These are phyloP conservation scores for Camellia granthamiana DNA, from an alignment of 148 eudicot species.

Conservation along the genomic window DNA sequence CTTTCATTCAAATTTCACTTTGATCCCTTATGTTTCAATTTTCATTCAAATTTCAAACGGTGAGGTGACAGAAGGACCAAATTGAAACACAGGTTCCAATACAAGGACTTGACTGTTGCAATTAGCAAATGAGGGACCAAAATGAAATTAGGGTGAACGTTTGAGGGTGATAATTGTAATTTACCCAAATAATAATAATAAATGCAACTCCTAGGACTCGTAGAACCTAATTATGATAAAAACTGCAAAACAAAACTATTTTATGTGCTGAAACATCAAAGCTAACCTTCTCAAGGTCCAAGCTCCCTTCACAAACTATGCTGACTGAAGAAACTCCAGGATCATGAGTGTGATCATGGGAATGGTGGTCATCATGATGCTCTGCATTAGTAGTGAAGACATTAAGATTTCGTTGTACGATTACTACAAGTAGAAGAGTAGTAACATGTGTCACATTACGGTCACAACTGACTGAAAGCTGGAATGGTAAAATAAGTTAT, in stretches of 20 bases:
- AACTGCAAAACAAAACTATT: background rate
- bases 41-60: too few relatives aligned
- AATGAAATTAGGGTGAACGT: too few relatives aligned
- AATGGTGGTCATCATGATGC: constrained; percentile 74
- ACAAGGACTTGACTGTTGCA: too few relatives aligned
- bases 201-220: background rate
- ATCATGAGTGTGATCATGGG: constrained; percentile 94
- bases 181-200: background rate
- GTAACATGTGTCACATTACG: background rate
- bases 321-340: constrained; percentile 99
- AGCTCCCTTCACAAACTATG: constrained; percentile 95
- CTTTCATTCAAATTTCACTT: too few relatives aligned
- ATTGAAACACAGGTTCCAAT: too few relatives aligned
- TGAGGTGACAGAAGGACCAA: too few relatives aligned
- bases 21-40: too few relatives aligned
- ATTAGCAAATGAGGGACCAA: too few relatives aligned
- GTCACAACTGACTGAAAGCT: background rate
- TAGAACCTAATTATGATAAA: constrained; percentile 3
- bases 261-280: background rate
- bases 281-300: constrained; percentile 92
- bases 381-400: constrained; percentile 42
- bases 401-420: background rate
- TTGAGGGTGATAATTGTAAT: background rate
- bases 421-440: background rate
- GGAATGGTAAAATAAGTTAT: background rate